Conservation (phyloP, 1,284 basidiomycete genomes). For the Sporisorium sorghi region DNA sequence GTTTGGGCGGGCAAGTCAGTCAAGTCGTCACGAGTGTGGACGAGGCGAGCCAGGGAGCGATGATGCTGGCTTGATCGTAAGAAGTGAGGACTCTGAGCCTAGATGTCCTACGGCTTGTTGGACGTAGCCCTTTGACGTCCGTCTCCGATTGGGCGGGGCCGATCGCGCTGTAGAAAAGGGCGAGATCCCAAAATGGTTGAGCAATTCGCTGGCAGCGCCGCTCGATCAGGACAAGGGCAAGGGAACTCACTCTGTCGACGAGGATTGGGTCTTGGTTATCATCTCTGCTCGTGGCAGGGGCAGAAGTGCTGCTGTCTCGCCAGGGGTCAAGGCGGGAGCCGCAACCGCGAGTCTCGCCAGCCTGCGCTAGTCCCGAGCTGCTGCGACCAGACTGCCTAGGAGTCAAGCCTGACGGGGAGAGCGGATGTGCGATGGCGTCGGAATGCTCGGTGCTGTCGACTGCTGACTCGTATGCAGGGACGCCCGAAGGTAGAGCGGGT, state of each 20-base stretch:
- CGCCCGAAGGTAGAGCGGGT: neutral
- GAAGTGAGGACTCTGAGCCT: too few relatives aligned
- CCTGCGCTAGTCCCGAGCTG: neutral
- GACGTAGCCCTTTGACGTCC: constrained; percentile 11
- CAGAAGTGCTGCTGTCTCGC: neutral
- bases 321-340: neutral
- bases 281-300: neutral
- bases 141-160: constrained; percentile 31
- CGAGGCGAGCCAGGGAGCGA: too few relatives aligned
- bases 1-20: too few relatives aligned
- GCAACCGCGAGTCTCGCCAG: neutral
- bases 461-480: too few relatives aligned
- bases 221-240: neutral
- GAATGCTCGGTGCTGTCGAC: too few relatives aligned
- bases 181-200: neutral
- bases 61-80: too few relatives aligned
- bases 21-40: too few relatives aligned
- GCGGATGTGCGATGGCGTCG: neutral
- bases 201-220: neutral
- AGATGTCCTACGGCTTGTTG: neutral
- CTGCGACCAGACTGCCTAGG: constrained; percentile 7
- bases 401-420: neutral
- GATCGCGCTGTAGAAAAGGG: constrained; percentile 2
- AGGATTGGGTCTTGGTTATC: neutral
- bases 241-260: constrained; percentile 6